Base-by-base conservation (phyloP, 352 stramenopile genomes). In the Lagenidium giganteum region DNA sequence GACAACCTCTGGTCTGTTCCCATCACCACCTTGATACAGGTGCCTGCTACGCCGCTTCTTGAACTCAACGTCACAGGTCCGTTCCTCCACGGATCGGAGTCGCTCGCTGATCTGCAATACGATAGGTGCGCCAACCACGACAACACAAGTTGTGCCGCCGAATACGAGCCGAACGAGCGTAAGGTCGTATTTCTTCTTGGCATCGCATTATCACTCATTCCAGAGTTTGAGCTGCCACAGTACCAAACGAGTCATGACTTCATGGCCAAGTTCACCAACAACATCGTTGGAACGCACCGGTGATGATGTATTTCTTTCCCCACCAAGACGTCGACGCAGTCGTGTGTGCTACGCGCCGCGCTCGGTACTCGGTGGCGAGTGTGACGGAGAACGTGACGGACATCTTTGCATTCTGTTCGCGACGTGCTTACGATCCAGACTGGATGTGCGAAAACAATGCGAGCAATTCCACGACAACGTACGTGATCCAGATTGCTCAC, bases 371-470 rank as follows among this genome's bases (percentile, higher is more conserved):
- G 9, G 33, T 54, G 26, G 28, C 26, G 4, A 28, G 45, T n/a
- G 27, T 51, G 17, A 49, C 43, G 9, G 52, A 26, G 11, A 38
- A n/a, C 6, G 45, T 38, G 9, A 46, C 24, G 11, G 35, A 40
- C 9, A 47, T 61, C 26, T 45, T 56, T 39, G 52, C 52, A 42
- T 46, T 47, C 42, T 61, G 52, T 41, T 51, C 52, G 13, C 20
- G 33, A 25, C 45, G 45, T 18, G n/a, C n/a, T 23, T 61, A 47
- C 37, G 52, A 61, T 30, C 45, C 45, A 6, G 24, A 61, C 4
- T 61, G 52, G 52, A 34, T 56, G 3, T 61, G 52, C 33, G 52
- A 61, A 36, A 61, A 56, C 37, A 34, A 52, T n/a, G 52, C 51
- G 22, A 39, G 17, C 8, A 40, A 36, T 14, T 33, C 45, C 31